Conservation (phyloP, 768 basidiomycete genomes). For the Antrodiella citrinella region DNA sequence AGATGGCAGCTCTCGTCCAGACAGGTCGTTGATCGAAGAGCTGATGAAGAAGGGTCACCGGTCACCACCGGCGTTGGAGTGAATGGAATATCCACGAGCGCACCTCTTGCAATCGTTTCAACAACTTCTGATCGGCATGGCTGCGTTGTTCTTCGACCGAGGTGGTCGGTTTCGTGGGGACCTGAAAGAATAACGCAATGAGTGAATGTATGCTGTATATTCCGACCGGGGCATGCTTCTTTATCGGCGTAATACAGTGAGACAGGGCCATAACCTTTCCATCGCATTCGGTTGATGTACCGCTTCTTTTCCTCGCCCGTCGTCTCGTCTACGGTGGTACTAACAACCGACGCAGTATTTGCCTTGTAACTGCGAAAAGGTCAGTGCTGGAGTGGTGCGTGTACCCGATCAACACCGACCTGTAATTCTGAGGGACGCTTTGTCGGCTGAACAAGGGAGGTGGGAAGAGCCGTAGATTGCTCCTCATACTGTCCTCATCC, state of each 20-base stretch:
- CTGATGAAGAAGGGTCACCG: slow-evolving; percentile 28
- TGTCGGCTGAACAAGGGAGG: slow-evolving; percentile 87
- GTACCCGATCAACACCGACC: no score
- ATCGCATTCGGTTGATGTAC: slow-evolving; percentile 76
- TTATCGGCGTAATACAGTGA: slow-evolving; percentile 61
- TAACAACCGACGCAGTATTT: slow-evolving; percentile 64
- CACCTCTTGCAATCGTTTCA: slow-evolving; percentile 50
- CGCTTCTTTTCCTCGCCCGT: slow-evolving; percentile 79
- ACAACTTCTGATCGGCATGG: slow-evolving; percentile 45
- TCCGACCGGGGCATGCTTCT: slow-evolving; percentile 28
- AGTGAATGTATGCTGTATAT: neutral
- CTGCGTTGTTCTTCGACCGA: slow-evolving; percentile 52
- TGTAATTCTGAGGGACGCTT: slow-evolving; percentile 71
- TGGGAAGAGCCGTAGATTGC: slow-evolving; percentile 71
- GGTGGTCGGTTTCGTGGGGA: slow-evolving; percentile 58
- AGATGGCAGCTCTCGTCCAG: slow-evolving; percentile 83
- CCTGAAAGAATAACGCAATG: slow-evolving; percentile 25
- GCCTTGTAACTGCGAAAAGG: slow-evolving; percentile 58
- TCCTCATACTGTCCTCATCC: slow-evolving; percentile 23
- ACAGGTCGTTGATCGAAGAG: slow-evolving; percentile 69
- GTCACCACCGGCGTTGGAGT: no score
- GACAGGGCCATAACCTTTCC: slow-evolving; percentile 75
- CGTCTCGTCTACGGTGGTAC: slow-evolving; percentile 59
- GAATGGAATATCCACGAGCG: no score
- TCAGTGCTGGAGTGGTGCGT: no score